Evolutionary conservation across 305 asterid genomes (phyloP), one percentile per base, ranked within the genome.

Genomic region (Fraxinus greggii): DNA sequence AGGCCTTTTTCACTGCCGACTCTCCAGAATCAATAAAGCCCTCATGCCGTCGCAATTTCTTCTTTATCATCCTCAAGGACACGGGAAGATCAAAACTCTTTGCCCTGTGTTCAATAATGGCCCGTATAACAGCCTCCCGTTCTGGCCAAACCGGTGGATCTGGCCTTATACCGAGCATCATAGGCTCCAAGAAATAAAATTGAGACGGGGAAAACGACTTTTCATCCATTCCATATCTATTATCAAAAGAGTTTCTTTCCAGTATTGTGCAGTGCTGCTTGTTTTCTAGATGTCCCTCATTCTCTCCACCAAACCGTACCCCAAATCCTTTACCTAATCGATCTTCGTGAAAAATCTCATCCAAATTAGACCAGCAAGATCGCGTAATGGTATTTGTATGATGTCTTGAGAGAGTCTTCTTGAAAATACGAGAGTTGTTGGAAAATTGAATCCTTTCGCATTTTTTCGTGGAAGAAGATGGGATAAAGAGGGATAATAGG

Each of bases 1-100:
- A 90, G 3, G 94, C 97, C 13, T 92, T 48, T 48, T 5, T 86
- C 38, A 91, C 87, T 40, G 83, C 82, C 6, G 86, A 79, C 10
- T 84, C 92, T 73, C 84, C 87, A 0, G 79, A 29, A 26, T 80
- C 92, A 1, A 35, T 29, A 3, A 79, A 77, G 3, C 90, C 90
- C 82, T 84, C 88, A 40, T 88, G 84, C 72, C 29, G 75, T 40
- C 90, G 92, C 35, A 85, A 81, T 73, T 93, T 94, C 91, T 90
- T 94, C 86, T 93, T 88, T 61, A 96, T 87, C 92, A 96, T 91
- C 79, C 97, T 87, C 69, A 96, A 90, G 15, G 99, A 94, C 7
- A 90, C 38, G 5, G 99, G 99, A 78, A 96, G 88, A n/a, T 86
- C 95, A 10, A 88, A 85, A 35, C 94, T 90, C 83, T 89, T 96